Percentiles rank a stretch among this genome's conserved stretches.
These are phyloP conservation scores for Penicillium griseofulvum DNA, from an alignment of 2,329 filamentous ascomycete species.

Conservation along the genomic window DNA sequence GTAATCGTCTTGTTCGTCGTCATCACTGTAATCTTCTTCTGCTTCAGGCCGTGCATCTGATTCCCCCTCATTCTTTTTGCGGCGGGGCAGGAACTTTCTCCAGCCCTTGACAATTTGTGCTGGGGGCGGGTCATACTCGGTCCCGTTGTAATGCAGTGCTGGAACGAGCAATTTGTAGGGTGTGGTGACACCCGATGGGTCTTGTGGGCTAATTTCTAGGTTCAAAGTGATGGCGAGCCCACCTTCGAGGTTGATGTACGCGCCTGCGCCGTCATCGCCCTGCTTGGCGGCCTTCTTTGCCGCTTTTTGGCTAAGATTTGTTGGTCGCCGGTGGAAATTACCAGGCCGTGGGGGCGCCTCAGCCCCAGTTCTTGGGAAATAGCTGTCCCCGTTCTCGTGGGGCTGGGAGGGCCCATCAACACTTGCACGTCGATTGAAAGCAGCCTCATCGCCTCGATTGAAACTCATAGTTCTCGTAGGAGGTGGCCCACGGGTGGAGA, in stretches of 20 bases:
- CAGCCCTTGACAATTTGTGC: slow-evolving; percentile 38
- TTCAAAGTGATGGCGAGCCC: slow-evolving; percentile 86
- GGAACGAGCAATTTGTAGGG: slow-evolving; percentile 87
- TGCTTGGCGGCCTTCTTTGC: slow-evolving; percentile 56
- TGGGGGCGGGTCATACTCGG: slow-evolving; percentile 38
- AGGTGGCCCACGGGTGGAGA: slow-evolving; percentile 46
- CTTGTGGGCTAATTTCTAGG: slow-evolving; percentile 79
- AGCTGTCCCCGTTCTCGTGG: slow-evolving; percentile 31
- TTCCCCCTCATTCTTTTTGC: slow-evolving; percentile 22
- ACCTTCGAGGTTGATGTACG: slow-evolving; percentile 70
- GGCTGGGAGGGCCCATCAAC: slow-evolving; percentile 34
- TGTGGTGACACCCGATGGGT: slow-evolving; percentile 82
- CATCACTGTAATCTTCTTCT: slow-evolving; percentile 14
- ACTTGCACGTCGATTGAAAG: slow-evolving; percentile 33
- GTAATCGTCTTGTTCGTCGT: slow-evolving; percentile 23
- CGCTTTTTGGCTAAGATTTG: slow-evolving; percentile 64
- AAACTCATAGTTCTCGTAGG: slow-evolving; percentile 39
- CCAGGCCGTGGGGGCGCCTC: slow-evolving; percentile 34
- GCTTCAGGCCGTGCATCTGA: slow-evolving; percentile 9
- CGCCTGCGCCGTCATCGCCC: slow-evolving; percentile 53
- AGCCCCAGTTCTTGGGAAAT: slow-evolving; percentile 28
- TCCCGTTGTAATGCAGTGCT: slow-evolving; percentile 58
- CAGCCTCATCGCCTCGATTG: slow-evolving; percentile 26
- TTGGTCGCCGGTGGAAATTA: slow-evolving; percentile 66
- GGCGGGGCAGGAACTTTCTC: slow-evolving; percentile 39